Evolutionary conservation across 352 stramenopile genomes (phyloP).

Genomic region (Pythium dissotocum): DNA sequence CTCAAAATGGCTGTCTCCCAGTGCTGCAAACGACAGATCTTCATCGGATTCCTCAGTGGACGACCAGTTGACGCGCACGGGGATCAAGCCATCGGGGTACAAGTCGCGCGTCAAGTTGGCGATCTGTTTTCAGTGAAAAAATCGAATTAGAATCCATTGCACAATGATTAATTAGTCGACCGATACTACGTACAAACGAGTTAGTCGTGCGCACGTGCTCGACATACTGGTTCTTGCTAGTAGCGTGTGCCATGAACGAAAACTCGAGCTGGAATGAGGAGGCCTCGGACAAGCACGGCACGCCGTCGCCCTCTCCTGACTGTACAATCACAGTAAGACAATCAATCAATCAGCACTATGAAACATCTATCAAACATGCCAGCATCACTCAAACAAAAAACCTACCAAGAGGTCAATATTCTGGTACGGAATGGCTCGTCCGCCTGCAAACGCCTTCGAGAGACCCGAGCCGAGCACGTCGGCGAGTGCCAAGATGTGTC

Average conservation of each 20-base stretch:
- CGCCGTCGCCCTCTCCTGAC: slow-evolving; percentile 9
- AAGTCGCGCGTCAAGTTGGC: slow-evolving; percentile 15
- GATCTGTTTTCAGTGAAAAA: background rate
- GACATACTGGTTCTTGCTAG: slow-evolving; percentile 37
- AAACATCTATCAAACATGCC: background rate
- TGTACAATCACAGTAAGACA: slow-evolving; percentile 1
- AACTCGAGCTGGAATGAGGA: slow-evolving; percentile 74
- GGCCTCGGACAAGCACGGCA: slow-evolving; percentile 45
- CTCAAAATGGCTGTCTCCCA: slow-evolving; percentile 74
- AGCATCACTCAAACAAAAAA: background rate
- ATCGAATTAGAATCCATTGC: too few species aligned
- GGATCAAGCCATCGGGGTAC: slow-evolving; percentile 32
- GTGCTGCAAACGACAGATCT: slow-evolving; percentile 52
- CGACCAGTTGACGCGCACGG: slow-evolving; percentile 28
- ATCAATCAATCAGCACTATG: background rate
- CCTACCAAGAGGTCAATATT: too few species aligned
- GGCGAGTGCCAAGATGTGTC: too few species aligned
- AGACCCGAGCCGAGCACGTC: too few species aligned
- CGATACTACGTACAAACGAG: slow-evolving; percentile 10
- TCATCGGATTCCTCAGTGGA: slow-evolving; percentile 10
- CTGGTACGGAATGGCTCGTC: too few species aligned
- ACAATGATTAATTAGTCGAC: background rate
- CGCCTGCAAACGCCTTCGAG: too few species aligned
- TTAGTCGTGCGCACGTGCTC: slow-evolving; percentile 43
- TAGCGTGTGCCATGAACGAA: slow-evolving; percentile 43